phyloP scores from a whole-genome alignment of 345 rosid species.

The Eucalyptus camaldulensis region DNA sequence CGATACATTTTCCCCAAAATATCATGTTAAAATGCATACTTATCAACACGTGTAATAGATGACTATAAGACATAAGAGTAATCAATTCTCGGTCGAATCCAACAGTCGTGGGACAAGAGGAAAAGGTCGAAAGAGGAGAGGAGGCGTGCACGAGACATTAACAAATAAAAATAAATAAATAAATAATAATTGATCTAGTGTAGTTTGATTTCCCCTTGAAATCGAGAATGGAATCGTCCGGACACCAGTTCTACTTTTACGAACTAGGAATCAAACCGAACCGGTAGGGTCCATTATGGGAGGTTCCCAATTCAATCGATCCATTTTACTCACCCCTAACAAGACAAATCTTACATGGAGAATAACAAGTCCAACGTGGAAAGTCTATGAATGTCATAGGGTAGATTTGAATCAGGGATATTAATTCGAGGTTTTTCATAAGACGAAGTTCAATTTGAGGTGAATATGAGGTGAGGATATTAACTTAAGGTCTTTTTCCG shows the following conservation, averaged over 20 bases:
- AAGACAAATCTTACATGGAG: background rate
- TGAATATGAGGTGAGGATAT: background rate
- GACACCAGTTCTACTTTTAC: fast-evolving
- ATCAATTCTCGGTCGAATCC: too few relatives aligned
- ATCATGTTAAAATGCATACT: background rate
- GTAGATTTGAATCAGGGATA: fast-evolving
- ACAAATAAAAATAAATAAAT: too few relatives aligned
- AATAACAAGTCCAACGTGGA: too few relatives aligned
- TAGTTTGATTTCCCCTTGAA: fast-evolving
- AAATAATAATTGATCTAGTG: fast-evolving
- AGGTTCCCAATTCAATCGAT: fast-evolving
- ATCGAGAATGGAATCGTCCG: fast-evolving
- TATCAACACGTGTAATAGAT: background rate
- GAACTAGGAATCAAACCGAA: fast-evolving
- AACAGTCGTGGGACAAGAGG: too few relatives aligned
- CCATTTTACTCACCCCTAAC: too few relatives aligned
- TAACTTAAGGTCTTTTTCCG: fast-evolving
- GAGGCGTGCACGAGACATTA: fast-evolving
- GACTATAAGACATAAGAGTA: fast-evolving
- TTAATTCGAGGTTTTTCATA: fast-evolving
- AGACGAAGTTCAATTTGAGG: background rate
- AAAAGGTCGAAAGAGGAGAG: fast-evolving
- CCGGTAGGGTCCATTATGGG: fast-evolving
- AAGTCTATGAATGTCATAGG: background rate
- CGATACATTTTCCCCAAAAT: background rate